A percentile compares a stretch with the other conserved stretches of the same genome.
Evolutionary conservation across 139 green algal genomes (phyloP).

Genomic region (Coelastrella sp.): DNA sequence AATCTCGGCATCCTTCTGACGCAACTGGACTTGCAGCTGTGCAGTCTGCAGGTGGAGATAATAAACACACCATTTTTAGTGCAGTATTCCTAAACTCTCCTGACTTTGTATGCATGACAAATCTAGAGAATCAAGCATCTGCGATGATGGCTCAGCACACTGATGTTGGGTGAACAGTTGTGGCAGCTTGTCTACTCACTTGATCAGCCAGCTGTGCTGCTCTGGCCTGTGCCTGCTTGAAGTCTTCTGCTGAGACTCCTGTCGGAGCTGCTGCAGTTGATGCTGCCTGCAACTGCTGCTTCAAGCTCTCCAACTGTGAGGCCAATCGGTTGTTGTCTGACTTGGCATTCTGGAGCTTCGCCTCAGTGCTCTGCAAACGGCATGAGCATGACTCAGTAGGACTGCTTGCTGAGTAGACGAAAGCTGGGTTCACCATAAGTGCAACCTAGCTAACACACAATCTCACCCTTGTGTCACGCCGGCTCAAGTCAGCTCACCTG

Average conservation of each 20-base stretch:
- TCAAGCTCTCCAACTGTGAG: background rate
- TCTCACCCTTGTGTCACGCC: background rate
- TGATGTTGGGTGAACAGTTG: background rate
- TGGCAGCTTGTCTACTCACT: background rate
- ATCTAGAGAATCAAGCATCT: background rate
- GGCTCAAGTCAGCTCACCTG: background rate
- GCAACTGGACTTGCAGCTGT: conserved; percentile 13
- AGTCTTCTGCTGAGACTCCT: background rate
- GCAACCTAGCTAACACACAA: background rate
- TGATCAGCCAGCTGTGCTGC: conserved; percentile 2
- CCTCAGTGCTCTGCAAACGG: background rate
- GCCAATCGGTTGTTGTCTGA: conserved; percentile 2
- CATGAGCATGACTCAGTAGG: background rate
- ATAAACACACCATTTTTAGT: background rate
- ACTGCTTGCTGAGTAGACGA: background rate
- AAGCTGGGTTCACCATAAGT: background rate
- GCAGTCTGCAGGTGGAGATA: background rate
- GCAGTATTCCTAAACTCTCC: too few species aligned
- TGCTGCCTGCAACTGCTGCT: conserved; percentile 35
- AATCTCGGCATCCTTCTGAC: conserved; percentile 19
- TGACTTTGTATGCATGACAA: background rate
- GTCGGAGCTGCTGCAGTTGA: conserved; percentile 2
- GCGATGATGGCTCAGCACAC: background rate
- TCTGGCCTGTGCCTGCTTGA: background rate
- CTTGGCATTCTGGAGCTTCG: background rate